phyloP scores from a whole-genome alignment of 768 basidiomycete genomes.

The Austroboletus eburneus region DNA sequence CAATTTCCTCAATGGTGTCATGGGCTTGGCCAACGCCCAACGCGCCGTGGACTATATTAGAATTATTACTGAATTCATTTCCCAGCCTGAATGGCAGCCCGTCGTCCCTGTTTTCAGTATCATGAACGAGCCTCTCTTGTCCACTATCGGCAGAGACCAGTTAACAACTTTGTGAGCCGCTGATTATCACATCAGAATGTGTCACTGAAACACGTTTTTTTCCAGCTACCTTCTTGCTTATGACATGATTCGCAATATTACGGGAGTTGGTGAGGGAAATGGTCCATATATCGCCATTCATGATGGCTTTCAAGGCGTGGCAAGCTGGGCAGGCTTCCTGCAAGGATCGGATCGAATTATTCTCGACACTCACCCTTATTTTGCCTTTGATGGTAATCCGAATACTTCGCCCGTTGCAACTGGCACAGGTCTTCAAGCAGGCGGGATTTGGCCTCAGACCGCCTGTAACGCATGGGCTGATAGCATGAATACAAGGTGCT shows the following conservation, averaged over 20 bases:
- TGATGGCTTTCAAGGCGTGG: slow-evolving; percentile 52
- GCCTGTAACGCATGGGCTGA: slow-evolving; percentile 61
- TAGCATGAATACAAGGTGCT: slow-evolving; percentile 43
- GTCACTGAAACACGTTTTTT: not conserved
- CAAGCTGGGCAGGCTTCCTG: slow-evolving; percentile 46
- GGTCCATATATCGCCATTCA: slow-evolving; percentile 58
- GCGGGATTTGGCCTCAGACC: slow-evolving; percentile 43
- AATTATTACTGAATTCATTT: slow-evolving; percentile 74
- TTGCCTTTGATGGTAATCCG: slow-evolving; percentile 49
- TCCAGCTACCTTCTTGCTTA: slow-evolving; percentile 55
- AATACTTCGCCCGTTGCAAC: slow-evolving; percentile 32
- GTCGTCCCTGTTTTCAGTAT: slow-evolving; percentile 61
- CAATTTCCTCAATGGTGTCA: slow-evolving; percentile 65
- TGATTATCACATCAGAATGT: not conserved
- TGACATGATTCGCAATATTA: slow-evolving; percentile 65
- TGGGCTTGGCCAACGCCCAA: slow-evolving; percentile 86
- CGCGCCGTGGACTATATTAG: slow-evolving; percentile 74
- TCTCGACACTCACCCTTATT: slow-evolving; percentile 68
- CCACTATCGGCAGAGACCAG: slow-evolving; percentile 48
- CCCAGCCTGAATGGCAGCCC: slow-evolving; percentile 65
- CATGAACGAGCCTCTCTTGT: slow-evolving; percentile 56
- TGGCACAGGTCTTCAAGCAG: slow-evolving; percentile 30
- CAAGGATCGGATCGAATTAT: slow-evolving; percentile 57
- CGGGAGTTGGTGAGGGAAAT: slow-evolving; percentile 65
- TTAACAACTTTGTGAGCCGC: slow-evolving; percentile 57